Evolutionary conservation across 1,284 basidiomycete genomes (phyloP).

Genomic region (Puccinia novopanici): DNA sequence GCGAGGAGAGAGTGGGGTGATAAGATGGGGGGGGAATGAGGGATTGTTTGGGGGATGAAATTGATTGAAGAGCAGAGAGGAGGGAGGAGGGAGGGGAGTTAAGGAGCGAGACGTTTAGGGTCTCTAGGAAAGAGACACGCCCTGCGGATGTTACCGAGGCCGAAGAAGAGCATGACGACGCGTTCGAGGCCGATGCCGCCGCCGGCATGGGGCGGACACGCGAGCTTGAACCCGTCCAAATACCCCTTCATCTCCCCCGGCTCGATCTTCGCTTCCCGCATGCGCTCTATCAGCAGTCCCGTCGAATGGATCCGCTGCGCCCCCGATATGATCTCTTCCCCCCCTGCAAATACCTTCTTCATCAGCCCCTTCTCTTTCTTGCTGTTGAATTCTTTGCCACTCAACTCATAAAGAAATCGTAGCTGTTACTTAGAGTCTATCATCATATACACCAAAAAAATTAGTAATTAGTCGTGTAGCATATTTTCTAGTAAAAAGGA

Average conservation of each 20-base stretch:
- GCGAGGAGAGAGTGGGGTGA: too few relatives aligned
- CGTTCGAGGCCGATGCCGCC: slow-evolving; percentile 59
- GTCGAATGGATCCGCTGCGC: slow-evolving; percentile 58
- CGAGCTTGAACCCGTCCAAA: slow-evolving; percentile 58
- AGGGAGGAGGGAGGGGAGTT: not conserved
- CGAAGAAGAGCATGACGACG: slow-evolving; percentile 58
- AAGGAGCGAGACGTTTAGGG: slow-evolving; percentile 55
- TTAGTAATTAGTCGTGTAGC: not conserved
- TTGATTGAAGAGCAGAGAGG: not conserved
- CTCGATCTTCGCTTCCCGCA: slow-evolving; percentile 55
- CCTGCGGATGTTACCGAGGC: slow-evolving; percentile 57
- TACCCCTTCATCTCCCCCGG: slow-evolving; percentile 57
- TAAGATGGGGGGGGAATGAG: too few relatives aligned
- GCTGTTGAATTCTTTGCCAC: not conserved
- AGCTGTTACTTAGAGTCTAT: slow-evolving; percentile 48
- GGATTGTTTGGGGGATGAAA: too few relatives aligned
- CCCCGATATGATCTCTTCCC: slow-evolving; percentile 59
- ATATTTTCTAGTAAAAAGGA: not conserved
- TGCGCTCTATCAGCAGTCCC: slow-evolving; percentile 55
- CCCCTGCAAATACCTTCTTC: too few relatives aligned
- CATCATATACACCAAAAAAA: not conserved
- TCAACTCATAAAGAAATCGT: slow-evolving; percentile 51
- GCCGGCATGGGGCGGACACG: slow-evolving; percentile 58
- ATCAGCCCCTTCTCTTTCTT: not conserved
- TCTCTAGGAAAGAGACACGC: slow-evolving; percentile 58